phyloP scores from a whole-genome alignment of 768 basidiomycete species.

The Amanita pallidorosea region DNA sequence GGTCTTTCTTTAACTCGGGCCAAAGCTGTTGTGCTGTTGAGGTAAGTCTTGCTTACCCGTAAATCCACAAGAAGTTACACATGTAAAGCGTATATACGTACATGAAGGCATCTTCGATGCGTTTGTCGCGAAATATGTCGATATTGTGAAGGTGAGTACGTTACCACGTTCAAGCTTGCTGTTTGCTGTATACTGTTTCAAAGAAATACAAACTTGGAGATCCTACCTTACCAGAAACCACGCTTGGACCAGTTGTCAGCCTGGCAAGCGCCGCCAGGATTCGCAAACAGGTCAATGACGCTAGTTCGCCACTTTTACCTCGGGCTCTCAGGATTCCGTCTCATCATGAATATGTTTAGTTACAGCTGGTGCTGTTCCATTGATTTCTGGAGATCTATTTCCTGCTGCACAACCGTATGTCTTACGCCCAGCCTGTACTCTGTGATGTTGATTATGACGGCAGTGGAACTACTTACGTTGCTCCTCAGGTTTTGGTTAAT shows the following conservation, averaged over 20 bases:
- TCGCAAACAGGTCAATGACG: conserved; percentile 78
- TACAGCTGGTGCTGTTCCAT: conserved; percentile 63
- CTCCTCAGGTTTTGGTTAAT: conserved; percentile 82
- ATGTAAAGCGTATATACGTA: conserved; percentile 77
- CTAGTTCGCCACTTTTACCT: conserved; percentile 34
- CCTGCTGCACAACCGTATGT: conserved; percentile 57
- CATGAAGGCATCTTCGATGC: conserved; percentile 73
- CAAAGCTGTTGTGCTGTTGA: conserved; percentile 96
- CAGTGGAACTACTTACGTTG: conserved; percentile 80
- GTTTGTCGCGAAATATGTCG: conserved; percentile 68
- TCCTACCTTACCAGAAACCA: conserved; percentile 62
- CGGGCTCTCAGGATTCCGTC: background rate
- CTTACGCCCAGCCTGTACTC: background rate
- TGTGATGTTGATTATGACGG: background rate
- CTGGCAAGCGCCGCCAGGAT: conserved; percentile 78
- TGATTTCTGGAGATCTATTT: conserved; percentile 62
- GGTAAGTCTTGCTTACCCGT: conserved; percentile 23
- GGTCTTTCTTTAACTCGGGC: conserved; percentile 94
- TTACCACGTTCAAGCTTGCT: background rate
- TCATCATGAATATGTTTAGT: conserved; percentile 28
- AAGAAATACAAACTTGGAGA: conserved; percentile 83
- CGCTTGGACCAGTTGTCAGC: conserved; percentile 89
- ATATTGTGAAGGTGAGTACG: conserved; percentile 51
- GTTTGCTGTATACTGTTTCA: background rate
- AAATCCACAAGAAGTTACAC: background rate